A percentile compares a stretch with the other conserved stretches of the same genome.
Conservation (phyloP, 139 green algal genomes). For the Coccomyxa sp. region DNA sequence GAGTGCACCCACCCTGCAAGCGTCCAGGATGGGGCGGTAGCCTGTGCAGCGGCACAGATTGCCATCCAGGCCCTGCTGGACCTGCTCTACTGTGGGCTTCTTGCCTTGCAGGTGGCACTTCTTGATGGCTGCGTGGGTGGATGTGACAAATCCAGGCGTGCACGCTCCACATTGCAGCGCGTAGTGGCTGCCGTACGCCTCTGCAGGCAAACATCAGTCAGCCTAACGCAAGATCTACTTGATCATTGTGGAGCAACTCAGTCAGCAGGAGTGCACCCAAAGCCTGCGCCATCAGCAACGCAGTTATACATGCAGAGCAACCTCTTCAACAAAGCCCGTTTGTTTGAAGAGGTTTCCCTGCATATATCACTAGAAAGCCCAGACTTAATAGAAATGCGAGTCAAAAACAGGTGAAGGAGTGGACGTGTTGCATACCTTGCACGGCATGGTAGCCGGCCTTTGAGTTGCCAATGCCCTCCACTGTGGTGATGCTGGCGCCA, state of each 20-base stretch:
- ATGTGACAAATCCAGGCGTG: slow-evolving; percentile 66
- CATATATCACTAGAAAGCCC: background rate
- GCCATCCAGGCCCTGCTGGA: slow-evolving; percentile 62
- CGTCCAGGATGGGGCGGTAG: slow-evolving; percentile 67
- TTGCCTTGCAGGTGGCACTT: slow-evolving; percentile 9
- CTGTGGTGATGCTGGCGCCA: slow-evolving; percentile 45
- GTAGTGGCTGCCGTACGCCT: background rate
- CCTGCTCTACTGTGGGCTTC: slow-evolving; percentile 8
- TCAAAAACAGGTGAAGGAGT: background rate
- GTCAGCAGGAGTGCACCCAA: too few species aligned
- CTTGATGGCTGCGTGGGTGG: slow-evolving; percentile 33
- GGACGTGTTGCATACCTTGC: slow-evolving; percentile 20
- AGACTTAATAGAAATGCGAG: background rate
- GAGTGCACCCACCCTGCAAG: slow-evolving; percentile 3
- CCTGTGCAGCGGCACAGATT: slow-evolving; percentile 82
- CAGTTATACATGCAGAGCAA: background rate
- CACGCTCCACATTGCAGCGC: slow-evolving; percentile 72
- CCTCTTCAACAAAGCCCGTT: background rate
- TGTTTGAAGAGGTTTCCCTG: too few species aligned
- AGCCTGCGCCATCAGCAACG: too few species aligned
- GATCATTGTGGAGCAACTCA: background rate
- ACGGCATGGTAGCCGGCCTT: slow-evolving; percentile 27
- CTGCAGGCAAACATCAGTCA: background rate
- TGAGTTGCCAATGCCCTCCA: slow-evolving; percentile 51
- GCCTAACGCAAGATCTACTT: background rate